phyloP scores from a whole-genome alignment of 805 yeast species.

The Clavispora asparagi region DNA sequence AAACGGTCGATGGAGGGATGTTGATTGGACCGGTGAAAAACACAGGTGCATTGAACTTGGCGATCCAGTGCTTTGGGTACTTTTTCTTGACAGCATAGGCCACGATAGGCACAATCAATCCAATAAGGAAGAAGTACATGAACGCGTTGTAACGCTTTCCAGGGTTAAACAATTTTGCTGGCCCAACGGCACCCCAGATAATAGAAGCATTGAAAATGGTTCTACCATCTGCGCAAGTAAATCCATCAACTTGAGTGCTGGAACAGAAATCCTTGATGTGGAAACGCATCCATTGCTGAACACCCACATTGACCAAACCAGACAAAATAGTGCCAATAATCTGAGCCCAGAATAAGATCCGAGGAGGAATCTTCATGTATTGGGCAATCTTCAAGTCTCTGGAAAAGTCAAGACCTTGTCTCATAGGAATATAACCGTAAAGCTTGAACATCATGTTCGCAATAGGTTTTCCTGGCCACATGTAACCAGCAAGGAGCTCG shows the following conservation, averaged over 20 bases:
- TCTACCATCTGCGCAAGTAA: conserved; percentile 17
- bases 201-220: conserved; percentile 17
- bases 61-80: conserved; percentile 3
- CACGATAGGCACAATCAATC: conserved; percentile 1
- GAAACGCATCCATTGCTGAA: conserved; percentile 19
- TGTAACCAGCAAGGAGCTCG: conserved; percentile 16
- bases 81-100: conserved; percentile 1
- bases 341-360: conserved; percentile 14
- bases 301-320: conserved; percentile 19
- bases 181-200: conserved; percentile 36
- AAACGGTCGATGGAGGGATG: conserved; percentile 16
- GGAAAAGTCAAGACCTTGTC: conserved; percentile 16
- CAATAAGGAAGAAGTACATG: conserved; percentile 10
- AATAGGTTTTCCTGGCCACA: conserved; percentile 15
- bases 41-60: conserved; percentile 4
- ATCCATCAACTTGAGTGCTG: conserved; percentile 10
- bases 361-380: conserved; percentile 18
- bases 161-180: conserved; percentile 24
- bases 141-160: conserved; percentile 14
- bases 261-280: conserved; percentile 16
- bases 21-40: conserved; percentile 10
- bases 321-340: conserved; percentile 17
- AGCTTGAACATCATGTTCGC: conserved; percentile 17
- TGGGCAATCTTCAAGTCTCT: conserved; percentile 17
- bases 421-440: conserved; percentile 16